Evolutionary conservation across 768 basidiomycete species (phyloP).

Genomic region (Coprinellus micaceus): DNA sequence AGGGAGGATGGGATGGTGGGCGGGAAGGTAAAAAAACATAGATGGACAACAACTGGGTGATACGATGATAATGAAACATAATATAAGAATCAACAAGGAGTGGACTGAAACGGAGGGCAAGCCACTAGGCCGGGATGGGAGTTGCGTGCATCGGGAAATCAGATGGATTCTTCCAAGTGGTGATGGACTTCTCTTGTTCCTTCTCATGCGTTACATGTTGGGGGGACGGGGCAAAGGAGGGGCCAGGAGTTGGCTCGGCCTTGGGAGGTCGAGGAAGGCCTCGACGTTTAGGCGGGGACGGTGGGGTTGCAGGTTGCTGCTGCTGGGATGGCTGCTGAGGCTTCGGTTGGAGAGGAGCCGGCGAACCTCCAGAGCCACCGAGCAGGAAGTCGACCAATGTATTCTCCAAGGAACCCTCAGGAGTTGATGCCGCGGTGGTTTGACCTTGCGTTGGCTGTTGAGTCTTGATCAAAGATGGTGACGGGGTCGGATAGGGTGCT

Average conservation of each 20-base stretch:
- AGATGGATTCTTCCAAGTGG: constrained; percentile 8
- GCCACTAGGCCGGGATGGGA: constrained; percentile 3
- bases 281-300: constrained; percentile 5
- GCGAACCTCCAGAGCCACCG: constrained; percentile 16
- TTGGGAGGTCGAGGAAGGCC: constrained; percentile 3
- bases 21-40: not conserved
- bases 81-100: not conserved
- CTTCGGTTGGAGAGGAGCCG: not conserved
- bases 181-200: not conserved
- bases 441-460: constrained; percentile 5
- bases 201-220: not conserved
- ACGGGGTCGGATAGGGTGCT: constrained; percentile 31
- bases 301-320: not conserved
- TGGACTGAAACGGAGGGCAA: not conserved
- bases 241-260: not conserved
- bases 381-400: constrained; percentile 48
- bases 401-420: constrained; percentile 40
- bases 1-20: not conserved
- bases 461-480: constrained; percentile 29
- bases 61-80: too few species aligned
- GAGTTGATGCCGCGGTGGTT: constrained; percentile 8
- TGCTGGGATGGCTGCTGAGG: not conserved
- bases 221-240: not conserved
- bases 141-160: constrained; percentile 7
- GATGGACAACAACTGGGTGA: not conserved